Percentiles rank a stretch among this genome's conserved stretches.
These are phyloP conservation scores for Dictyostelium intermedium DNA, from an alignment of 78 protist species.

Conservation along the genomic window DNA sequence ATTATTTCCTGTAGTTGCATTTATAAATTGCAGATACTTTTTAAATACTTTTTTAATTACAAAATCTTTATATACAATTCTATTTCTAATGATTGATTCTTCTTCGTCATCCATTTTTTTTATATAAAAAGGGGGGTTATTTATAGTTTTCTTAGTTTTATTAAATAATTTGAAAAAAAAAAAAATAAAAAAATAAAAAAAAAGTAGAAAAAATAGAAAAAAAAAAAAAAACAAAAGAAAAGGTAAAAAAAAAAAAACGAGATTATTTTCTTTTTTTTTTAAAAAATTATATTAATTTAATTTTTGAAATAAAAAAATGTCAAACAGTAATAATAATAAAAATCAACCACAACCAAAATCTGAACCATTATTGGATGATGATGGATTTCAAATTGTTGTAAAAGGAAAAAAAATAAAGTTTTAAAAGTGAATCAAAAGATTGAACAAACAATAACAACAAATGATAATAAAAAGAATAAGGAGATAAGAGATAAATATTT, in stretches of 20 bases:
- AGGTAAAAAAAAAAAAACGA: neutral
- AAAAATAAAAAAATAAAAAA: too few species aligned
- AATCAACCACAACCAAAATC: neutral
- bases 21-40: slow-evolving; percentile 47
- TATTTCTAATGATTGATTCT: neutral
- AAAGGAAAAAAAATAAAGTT: slow-evolving; percentile 56
- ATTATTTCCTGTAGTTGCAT: neutral
- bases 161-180: too few species aligned
- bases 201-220: too few species aligned
- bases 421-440: neutral
- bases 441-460: neutral
- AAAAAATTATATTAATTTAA: too few species aligned
- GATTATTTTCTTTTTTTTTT: too few species aligned
- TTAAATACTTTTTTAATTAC: slow-evolving; percentile 40
- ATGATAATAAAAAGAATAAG: slow-evolving; percentile 37
- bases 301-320: neutral
- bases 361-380: slow-evolving; percentile 24
- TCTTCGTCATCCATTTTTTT: slow-evolving; percentile 52
- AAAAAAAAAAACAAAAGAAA: too few species aligned
- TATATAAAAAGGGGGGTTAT: too few species aligned
- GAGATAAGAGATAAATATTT: slow-evolving; percentile 34
- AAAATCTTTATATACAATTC: slow-evolving; percentile 14
- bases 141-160: too few species aligned
- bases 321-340: neutral
- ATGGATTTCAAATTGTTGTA: slow-evolving; percentile 48